Evolutionary conservation across 495 filamentous ascomycete species (phyloP), one percentile per base, ranked within the genome.

Genomic region (Penicillium cosmopolitanum): DNA sequence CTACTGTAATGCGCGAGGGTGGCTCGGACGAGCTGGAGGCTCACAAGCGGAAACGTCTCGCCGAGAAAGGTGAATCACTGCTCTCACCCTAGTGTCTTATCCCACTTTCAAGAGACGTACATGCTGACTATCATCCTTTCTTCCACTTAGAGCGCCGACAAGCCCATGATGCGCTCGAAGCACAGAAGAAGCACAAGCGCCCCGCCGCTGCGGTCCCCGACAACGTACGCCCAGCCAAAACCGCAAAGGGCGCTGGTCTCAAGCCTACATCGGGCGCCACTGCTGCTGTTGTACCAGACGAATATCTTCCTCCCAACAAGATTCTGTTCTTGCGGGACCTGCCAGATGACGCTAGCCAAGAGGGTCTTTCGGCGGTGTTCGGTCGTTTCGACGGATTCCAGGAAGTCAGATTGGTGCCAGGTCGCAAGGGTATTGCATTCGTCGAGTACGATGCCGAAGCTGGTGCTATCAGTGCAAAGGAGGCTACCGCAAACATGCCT

Each of bases 301-400:
- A 99, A 76, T 98, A 96, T 70, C 85, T 98, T 0, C 95, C 93
- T 3, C 94, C 96, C 47, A 99, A 98, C 83, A 96, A 96, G 77
- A 95, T 92, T 60, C 83, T 99, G n/a, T 96, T 98, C 81, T 79
- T 98, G 52, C 92, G 93, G 74, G 92, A 97, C 65, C 69, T 99
- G 48, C 94, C 96, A 15, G 92, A 96, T 62, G 89, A 92, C 56
- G 90, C 89, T 65, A 89, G 88, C 73, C 85, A 89, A 69, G 93
- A 95, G 52, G 83, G 78, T 40, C 87, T 98, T 43, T 87, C 85
- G 0, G 83, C 82, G 23, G 85, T 97, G 56, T 99, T 97, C 78
- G 85, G 85, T 40, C 86, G 87, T 36, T 99, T 95, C 78, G 92
- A 96, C 62, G 95, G 95, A 54, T 98, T 98, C 78, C 87, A 87